phyloP scores from a whole-genome alignment of 345 rosid species.

The Bruguiera sexangula region DNA sequence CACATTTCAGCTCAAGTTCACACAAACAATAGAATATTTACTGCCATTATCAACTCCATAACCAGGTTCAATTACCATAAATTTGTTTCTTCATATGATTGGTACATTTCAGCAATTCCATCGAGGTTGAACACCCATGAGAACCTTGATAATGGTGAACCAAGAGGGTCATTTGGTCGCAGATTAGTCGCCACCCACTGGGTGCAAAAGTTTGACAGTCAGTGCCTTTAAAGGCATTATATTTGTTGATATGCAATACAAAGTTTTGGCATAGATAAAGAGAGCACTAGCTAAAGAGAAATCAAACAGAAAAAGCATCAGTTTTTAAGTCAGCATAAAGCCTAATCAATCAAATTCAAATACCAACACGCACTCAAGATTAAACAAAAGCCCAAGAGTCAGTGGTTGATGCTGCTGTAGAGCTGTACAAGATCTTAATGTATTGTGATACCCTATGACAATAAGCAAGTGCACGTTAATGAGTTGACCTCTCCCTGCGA shows the following conservation, averaged over 20 bases:
- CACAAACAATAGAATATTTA: background rate
- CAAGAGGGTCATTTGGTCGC: conserved; percentile 35
- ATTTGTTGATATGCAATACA: background rate
- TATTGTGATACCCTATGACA: no score
- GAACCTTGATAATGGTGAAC: conserved; percentile 47
- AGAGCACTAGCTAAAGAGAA: no score
- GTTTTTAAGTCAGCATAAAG: no score
- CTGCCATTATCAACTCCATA: background rate
- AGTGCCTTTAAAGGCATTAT: conserved; percentile 3
- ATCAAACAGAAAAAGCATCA: no score
- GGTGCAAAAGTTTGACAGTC: conserved; percentile 17
- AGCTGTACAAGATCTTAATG: no score
- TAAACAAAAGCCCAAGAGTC: no score
- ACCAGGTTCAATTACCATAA: conserved; percentile 50
- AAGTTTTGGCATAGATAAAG: no score
- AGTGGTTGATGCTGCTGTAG: no score
- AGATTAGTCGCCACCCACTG: conserved; percentile 97
- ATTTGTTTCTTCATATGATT: conserved; percentile 86
- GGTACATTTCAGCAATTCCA: conserved; percentile 74
- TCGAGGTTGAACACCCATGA: conserved; percentile 83
- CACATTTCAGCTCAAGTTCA: conserved; percentile 1
- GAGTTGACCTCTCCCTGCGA: no score
- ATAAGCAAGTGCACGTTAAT: no score
- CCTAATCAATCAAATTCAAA: no score
- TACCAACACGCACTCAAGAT: no score